Base-by-base conservation (phyloP, 495 filamentous ascomycete species). In the Schizothecium vesticola region DNA sequence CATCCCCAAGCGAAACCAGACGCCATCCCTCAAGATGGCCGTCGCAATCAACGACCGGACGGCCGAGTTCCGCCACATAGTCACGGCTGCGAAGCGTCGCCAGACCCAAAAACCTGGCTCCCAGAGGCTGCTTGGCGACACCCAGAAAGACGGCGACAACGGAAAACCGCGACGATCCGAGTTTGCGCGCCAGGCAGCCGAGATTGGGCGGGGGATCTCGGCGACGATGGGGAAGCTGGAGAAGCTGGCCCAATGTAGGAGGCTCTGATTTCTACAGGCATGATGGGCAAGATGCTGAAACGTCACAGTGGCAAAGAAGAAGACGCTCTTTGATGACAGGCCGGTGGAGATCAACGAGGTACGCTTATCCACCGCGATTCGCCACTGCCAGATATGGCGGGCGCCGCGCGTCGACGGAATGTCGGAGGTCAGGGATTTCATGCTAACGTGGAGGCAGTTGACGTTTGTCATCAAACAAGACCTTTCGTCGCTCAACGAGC, bases 271-370 rank as follows among this genome's bases (percentile, higher is more conserved):
- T 2, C 24, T 2, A 0, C 25, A n/a, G 24, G 21, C 6, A 28
- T 31, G 23, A 25, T 43, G 13, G n/a, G 61, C 16, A 31, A 3
- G 12, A 61, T 64, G 59, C 67, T 77, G 64, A 76, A 33, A 24
- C 22, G 56, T 56, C 56, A 64, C 73, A 92, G 90, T 99, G 77
- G 95, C 95, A 63, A 95, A 94, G 77, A 89, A 96, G 70, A 96
- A 97, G 82, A 96, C 96, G 1, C 87, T 99, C 23, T 98, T 99
- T 75, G 95, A 99, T 77, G 95, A 99, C 81, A 87, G 91, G 77
- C 93, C 95, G 2, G 91, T 97, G 51, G 95, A 99, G 78, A 97
- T 99, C 80, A 93, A 93, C 76, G 93, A 98, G 74, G 87, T 98
- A 78, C 95, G 93, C 11, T 0, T 26, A 21, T 24, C 1, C 29